These are phyloP conservation scores for Fusarium goolgardi DNA, from an alignment of 2,329 filamentous ascomycete species.

Conservation along the genomic window DNA sequence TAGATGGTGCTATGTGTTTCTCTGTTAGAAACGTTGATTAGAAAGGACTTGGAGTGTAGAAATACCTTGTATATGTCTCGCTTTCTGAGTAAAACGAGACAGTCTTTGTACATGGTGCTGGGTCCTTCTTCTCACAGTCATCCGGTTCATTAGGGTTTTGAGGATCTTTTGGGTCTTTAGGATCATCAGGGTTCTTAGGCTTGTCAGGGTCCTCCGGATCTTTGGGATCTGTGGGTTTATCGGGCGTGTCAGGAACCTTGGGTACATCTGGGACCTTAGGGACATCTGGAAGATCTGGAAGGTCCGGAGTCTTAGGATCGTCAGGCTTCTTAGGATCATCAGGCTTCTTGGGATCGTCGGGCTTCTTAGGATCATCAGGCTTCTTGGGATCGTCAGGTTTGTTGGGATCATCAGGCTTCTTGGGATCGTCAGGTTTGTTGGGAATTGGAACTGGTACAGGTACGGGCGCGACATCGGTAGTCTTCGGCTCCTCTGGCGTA, in stretches of 20 bases:
- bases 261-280: too few relatives aligned
- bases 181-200: not conserved
- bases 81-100: conserved; percentile 1
- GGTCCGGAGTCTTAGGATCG: not conserved
- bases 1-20: not conserved
- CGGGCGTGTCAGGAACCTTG: not conserved
- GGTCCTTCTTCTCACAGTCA: conserved; percentile 5
- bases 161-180: not conserved
- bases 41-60: not conserved
- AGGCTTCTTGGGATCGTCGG: not conserved
- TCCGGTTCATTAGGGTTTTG: not conserved
- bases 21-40: not conserved
- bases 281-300: too few relatives aligned
- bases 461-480: not conserved
- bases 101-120: not conserved
- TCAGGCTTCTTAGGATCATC: not conserved
- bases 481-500: not conserved
- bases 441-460: not conserved
- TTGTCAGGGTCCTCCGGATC: not conserved
- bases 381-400: too few relatives aligned
- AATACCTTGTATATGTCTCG: conserved; percentile 5
- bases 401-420: not conserved
- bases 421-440: not conserved
- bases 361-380: not conserved
- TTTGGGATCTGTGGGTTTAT: not conserved